Percentiles rank a stretch among this genome's conserved stretches.
These are phyloP conservation scores for Bipolaris victoriae DNA, from an alignment of 2,329 filamentous ascomycete species.

Conservation along the genomic window DNA sequence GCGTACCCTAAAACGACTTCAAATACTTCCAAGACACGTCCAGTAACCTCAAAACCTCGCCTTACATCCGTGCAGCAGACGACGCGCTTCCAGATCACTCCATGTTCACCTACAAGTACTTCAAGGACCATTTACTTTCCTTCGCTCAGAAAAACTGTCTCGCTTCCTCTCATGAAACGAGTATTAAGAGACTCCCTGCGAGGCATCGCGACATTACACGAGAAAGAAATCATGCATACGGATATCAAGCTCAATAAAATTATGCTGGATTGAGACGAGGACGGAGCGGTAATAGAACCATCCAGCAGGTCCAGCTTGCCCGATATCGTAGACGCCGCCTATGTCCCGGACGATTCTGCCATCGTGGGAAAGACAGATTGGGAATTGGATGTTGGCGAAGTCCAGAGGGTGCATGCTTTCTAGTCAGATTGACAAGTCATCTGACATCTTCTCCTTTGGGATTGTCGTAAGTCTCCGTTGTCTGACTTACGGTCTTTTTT, in stretches of 20 bases:
- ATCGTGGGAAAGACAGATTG: slow-evolving; percentile 21
- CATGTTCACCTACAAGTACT: not conserved
- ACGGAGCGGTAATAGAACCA: slow-evolving; percentile 29
- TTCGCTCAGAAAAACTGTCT: not conserved
- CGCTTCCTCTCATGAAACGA: not conserved
- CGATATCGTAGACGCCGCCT: slow-evolving; percentile 37
- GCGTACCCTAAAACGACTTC: not conserved
- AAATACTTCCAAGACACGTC: not conserved
- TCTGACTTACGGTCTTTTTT: not conserved
- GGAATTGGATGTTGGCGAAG: slow-evolving; percentile 56
- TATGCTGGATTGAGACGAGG: slow-evolving; percentile 49
- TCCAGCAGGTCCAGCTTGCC: slow-evolving; percentile 50
- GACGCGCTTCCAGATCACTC: not conserved
- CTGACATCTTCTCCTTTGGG: slow-evolving; percentile 55
- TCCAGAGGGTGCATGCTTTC: slow-evolving; percentile 53
- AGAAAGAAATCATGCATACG: not conserved
- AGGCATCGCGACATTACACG: not conserved
- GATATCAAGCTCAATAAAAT: slow-evolving; percentile 57
- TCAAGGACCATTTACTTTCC: not conserved
- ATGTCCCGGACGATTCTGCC: too few species aligned
- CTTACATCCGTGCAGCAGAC: not conserved
- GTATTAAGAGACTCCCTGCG: not conserved
- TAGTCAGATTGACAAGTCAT: slow-evolving; percentile 48
- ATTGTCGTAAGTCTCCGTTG: slow-evolving; percentile 47
- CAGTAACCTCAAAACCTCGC: not conserved